Conservation (phyloP, 768 basidiomycete species). For the Russula sp. region DNA sequence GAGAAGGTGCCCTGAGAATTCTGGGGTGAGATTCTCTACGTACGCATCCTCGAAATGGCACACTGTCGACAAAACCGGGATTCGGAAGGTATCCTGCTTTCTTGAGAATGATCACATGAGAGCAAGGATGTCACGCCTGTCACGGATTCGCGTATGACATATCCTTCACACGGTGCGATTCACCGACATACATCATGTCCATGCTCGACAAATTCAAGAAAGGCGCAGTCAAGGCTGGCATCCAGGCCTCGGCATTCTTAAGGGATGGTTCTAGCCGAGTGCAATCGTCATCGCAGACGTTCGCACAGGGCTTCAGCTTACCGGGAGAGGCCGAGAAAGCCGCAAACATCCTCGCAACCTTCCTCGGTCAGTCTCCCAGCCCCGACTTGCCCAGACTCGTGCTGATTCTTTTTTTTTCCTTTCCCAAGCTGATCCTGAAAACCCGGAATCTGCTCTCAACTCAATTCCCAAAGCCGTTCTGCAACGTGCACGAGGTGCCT, state of each 20-base stretch:
- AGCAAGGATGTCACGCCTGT: not conserved
- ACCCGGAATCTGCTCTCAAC: conserved; percentile 88
- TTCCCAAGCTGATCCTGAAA: conserved; percentile 68
- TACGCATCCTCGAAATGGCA: not conserved
- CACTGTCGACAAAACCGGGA: not conserved
- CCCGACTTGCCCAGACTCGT: not conserved
- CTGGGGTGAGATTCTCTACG: too few species aligned
- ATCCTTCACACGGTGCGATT: not conserved
- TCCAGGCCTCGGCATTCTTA: conserved; percentile 72
- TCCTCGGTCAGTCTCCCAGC: conserved; percentile 57
- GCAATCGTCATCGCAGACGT: conserved; percentile 66
- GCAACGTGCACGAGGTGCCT: conserved; percentile 74
- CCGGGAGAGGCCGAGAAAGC: conserved; percentile 94
- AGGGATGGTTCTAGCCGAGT: conserved; percentile 60
- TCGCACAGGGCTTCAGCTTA: conserved; percentile 79
- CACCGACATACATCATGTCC: conserved; percentile 32
- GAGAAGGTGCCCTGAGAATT: too few species aligned
- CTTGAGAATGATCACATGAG: not conserved
- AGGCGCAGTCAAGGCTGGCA: conserved; percentile 74
- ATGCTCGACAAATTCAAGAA: conserved; percentile 74
- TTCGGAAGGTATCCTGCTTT: not conserved
- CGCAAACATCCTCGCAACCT: conserved; percentile 82
- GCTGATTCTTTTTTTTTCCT: not conserved
- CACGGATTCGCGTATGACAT: not conserved
- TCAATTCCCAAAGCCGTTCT: conserved; percentile 90